Evolutionary conservation across 768 basidiomycete genomes (phyloP), one percentile per base, ranked within the genome.

Genomic region (Podaxis sp.): DNA sequence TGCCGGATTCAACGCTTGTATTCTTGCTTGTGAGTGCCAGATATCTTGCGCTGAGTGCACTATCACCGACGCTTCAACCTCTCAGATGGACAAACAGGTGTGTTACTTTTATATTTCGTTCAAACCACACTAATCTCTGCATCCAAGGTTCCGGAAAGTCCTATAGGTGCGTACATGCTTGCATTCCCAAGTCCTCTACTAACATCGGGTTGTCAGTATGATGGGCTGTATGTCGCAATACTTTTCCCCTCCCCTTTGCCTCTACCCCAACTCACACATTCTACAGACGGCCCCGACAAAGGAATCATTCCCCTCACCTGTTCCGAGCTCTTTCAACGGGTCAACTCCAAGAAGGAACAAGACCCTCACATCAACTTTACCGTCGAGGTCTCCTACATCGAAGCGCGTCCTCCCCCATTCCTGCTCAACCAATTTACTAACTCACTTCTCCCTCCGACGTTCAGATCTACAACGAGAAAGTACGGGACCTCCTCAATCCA

Each of bases 361-460:
- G 91, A 95, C 68, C 72, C 86, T 9, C 87, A 88, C 66, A 66
- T 94, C 62, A 85, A 78, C 61, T 96, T 94, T 68, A 89, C 91
- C 1, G 95, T 99, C 44, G 96, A 98, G 76, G 95, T 97, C n/a
- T 97, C 95, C 4, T 98, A 97, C 71, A 97, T 97, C 63, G 95
- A 96, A 82, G 90, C 90, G 56, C 55, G 77, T 69, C 40, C 25
- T 28, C 53, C 46, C 36, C 55, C 21, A 52, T 44, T 38, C 44
- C 50, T 61, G n/a, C 7, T 11, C 40, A 23, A 13, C 25, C 40
- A 21, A 35, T 5, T 14, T 46, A 38, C 36, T 42, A 36, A 48
- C 27, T 42, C 37, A 37, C 28, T 46, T 11, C 21, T 46, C 5
- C 46, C 9, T 28, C 40, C 60, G 59, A n/a, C 48, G 27, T 54